A percentile compares a stretch with the other conserved stretches of the same genome.
phyloP scores from a whole-genome alignment of 768 basidiomycete species.

The Obba rivulosa region DNA sequence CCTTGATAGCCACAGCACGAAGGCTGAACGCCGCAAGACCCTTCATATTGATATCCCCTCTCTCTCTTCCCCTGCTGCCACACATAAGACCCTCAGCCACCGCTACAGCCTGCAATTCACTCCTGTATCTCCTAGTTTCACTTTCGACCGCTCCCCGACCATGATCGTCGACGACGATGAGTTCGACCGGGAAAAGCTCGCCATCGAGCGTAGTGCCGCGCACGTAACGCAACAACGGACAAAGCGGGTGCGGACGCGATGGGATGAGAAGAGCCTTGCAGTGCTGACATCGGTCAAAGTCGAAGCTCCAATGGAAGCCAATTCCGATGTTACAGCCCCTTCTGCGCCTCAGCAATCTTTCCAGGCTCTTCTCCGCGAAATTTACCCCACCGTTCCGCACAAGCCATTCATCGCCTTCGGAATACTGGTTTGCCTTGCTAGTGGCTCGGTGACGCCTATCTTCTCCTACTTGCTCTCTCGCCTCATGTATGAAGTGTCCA shows the following conservation, averaged over 20 bases:
- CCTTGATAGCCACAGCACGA: constrained; percentile 1
- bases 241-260: constrained; percentile 29
- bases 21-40: constrained; percentile 31
- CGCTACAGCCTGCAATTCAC: constrained; percentile 64
- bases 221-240: constrained; percentile 24
- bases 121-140: constrained; percentile 43
- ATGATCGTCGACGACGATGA: constrained; percentile 33
- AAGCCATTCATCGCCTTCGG: constrained; percentile 71
- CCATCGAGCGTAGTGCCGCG: constrained; percentile 18
- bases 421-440: constrained; percentile 58
- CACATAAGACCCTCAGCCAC: constrained; percentile 30
- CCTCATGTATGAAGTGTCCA: constrained; percentile 72
- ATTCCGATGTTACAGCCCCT: constrained; percentile 18
- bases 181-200: constrained; percentile 41
- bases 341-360: constrained; percentile 26
- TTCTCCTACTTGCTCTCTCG: constrained; percentile 88
- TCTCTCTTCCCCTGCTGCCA: constrained; percentile 25
- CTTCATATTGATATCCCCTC: constrained; percentile 33
- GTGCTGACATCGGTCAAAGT: constrained; percentile 19
- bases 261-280: constrained; percentile 23
- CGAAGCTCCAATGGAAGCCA: constrained; percentile 16
- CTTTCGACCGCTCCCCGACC: constrained; percentile 17
- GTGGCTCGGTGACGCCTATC: constrained; percentile 83
- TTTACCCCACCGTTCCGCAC: constrained; percentile 69
- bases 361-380: constrained; percentile 42